Evolutionary conservation across 257 asterid species (phyloP), one percentile per base, ranked within the genome.

Genomic region (Solanum phureja): DNA sequence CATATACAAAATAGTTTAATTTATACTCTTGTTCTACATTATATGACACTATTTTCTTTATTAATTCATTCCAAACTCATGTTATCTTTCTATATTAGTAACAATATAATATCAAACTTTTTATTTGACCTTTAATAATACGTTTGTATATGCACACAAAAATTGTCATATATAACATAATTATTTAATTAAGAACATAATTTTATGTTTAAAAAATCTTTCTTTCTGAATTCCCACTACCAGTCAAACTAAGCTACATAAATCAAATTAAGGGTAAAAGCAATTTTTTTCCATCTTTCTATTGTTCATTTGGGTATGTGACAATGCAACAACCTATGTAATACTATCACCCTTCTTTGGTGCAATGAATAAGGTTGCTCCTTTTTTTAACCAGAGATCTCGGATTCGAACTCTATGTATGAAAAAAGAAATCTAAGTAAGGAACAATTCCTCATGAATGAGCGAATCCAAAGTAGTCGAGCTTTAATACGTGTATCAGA

Each of bases 371-470:
- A 13, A 46, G 7, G 7, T 46, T 56, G 11, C 4, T 56, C 4
- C 31, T 29, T n/a, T n/a, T n/a, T n/a, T 56, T 18, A 56, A 56
- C 0, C 2, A 56, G 4, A 56, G 0, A 5, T 56, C 0, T 6
- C 4, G 4, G 0, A 0, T 56, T 56, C 0, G 4, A 56, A 1
- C 21, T 13, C 2, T 46, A 13, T 13, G 7, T 46, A 7, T 56
- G 2, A 5, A 52, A 14, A 16, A 52, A 52, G 13, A 6, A 18
- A 6, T 6, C 3, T 18, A 0, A 6, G 4, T 56, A 56, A 7
- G n/a, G 9, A 18, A 18, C n/a, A 1, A 0, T 56, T 56, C 4
- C 19, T 13, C 10, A 6, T 18, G 4, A 18, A 56, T 3, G n/a
- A 3, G 10, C 0, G 23, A 56, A 18, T 56, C 1, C 4, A 1